Conservation (phyloP, 225 moss, liverwort and hornwort species). For the Neckera pumila region DNA sequence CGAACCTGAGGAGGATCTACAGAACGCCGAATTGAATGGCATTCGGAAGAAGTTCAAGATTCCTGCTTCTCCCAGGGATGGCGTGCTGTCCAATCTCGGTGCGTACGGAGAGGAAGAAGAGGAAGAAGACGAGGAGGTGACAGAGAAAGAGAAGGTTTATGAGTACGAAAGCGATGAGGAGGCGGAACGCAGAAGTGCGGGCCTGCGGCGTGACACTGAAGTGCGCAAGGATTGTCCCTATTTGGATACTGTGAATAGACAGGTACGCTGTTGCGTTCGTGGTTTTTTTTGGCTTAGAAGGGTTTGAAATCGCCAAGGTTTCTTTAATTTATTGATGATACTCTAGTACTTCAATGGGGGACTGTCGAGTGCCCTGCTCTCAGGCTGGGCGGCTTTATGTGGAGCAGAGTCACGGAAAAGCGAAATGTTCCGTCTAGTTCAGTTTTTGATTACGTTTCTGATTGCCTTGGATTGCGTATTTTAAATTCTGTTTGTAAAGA, state of each 20-base stretch:
- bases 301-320: background rate
- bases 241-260: conserved; percentile 93
- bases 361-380: no score
- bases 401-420: background rate
- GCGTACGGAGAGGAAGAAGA: conserved; percentile 41
- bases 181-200: conserved; percentile 40
- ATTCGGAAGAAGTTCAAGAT: conserved; percentile 49
- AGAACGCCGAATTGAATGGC: conserved; percentile 14
- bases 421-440: no score
- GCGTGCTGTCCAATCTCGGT: conserved; percentile 38
- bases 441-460: background rate
- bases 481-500: background rate
- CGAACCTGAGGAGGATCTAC: background rate
- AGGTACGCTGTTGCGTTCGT: conserved; percentile 27
- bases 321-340: background rate
- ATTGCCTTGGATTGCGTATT: background rate
- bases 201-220: conserved; percentile 67
- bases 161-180: conserved; percentile 70
- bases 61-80: conserved; percentile 13
- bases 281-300: background rate
- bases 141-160: conserved; percentile 24
- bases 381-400: background rate
- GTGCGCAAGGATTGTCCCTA: conserved; percentile 94
- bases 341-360: background rate
- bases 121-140: conserved; percentile 35